Base-by-base conservation (phyloP, 1,284 basidiomycete genomes). In the Ustilago lituana region DNA sequence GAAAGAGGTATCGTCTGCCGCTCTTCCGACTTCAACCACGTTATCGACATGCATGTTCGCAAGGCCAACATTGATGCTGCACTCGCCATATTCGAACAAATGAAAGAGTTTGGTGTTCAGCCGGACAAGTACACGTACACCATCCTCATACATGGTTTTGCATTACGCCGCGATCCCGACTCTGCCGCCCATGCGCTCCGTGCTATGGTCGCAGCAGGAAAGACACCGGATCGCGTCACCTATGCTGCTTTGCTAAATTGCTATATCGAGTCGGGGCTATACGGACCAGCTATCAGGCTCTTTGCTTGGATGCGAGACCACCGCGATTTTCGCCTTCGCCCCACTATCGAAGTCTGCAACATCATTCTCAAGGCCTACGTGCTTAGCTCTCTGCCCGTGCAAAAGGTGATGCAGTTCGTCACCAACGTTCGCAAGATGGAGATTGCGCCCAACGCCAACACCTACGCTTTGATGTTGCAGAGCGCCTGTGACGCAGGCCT, bases 301-400 rank as follows among this genome's bases (percentile, higher is more conserved):
- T 93, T 91, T 74, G 87, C 90, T 63, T 92, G 88, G 81, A 82
- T 94, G 46, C 53, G 63, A 36, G 7, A 41, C 17, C 59, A 71
- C 9, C 43, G 43, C n/a, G 45, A 64, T 10, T n/a, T 45, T 5
- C 44, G 61, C 15, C 54, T 75, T 20, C 74, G 56, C 1, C 76
- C 78, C 0, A 65, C 63, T 6, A 59, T 68, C 19, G 62, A 68
- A 22, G 52, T 74, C 19, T 67, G 67, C 27, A 78, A 93, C 79
- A 89, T 88, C 17, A 86, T 97, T 22, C 84, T 97, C 73, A 93
- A 93, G 83, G 91, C 92, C 1, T 91, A 93, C 75, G 88, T 97
- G 44, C 84, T 90, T 38, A 87, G 92, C 48, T 90, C 90, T 11
- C 87, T 91, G 3, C 92, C 94, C 0, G 90, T 91, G 74, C 83